Base-by-base conservation (phyloP, 345 rosid genomes). In the Hibiscus trionum region DNA sequence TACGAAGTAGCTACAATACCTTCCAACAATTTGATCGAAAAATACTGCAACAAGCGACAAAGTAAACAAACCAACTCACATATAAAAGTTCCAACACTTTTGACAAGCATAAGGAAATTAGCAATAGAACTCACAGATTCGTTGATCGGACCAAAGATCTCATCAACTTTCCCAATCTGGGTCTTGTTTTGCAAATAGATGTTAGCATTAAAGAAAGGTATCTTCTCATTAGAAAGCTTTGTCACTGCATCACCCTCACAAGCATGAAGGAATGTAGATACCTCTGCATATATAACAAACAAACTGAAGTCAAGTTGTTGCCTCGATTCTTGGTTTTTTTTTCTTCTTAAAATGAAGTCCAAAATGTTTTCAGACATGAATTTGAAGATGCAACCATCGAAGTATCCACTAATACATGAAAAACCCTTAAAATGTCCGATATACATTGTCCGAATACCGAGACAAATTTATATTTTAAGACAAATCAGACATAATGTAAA, bases 171-270 rank as follows among this genome's bases (percentile, higher is more conserved):
- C 50, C 98, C 98, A 39, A 94, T 94, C 84, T 87, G 93, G 55
- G 95, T 91, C 87, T 80, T 94, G 83, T 94, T 94, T 79, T 88
- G 84, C 69, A 94, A 85, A 75, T 83, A 94, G 69, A 93, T 90
- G 0, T 90, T 86, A 56, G 95, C 96, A 84, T 94, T 91, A 68
- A 94, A 94, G 75, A 65, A 84, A 2, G 98, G 98, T 31, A 94
- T 84, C 79, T 88, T 91, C 84, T 88, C 96, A 49, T 88, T 81
- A 11, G 83, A 78, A 50, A 94, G 96, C 76, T 87, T 95, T 1
- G 93, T 87, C 77, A 95, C 99, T 4, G 97, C 99, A 42, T 95
- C 99, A n/a, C 99, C 99, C 82, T 95, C 99, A 15, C 94, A 88
- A 3, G 96, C 93, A 70, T 95, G 97, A 52, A 92, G 75, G 78